phyloP scores from a whole-genome alignment of 1,284 basidiomycete species.

The Ceratobasidium sp. region DNA sequence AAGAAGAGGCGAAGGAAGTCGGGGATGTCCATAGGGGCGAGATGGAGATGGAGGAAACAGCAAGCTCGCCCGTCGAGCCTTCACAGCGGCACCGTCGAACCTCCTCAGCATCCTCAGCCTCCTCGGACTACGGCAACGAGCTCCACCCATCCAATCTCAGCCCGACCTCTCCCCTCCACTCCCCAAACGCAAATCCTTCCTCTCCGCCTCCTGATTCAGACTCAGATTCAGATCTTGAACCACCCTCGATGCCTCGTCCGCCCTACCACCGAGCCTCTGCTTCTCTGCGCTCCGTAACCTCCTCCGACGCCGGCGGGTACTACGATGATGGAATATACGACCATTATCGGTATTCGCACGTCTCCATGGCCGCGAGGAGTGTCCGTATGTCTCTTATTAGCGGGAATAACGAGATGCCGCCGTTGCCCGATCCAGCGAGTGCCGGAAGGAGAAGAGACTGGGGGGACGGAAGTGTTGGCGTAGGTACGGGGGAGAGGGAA shows the following conservation, averaged over 20 bases:
- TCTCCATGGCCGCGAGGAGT: conserved; percentile 61
- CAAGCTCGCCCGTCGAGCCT: not conserved
- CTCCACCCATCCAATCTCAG: not conserved
- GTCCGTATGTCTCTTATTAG: conserved; percentile 34
- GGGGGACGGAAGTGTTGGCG: not conserved
- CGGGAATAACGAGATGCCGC: conserved; percentile 24
- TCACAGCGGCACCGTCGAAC: not conserved
- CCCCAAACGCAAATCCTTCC: not conserved
- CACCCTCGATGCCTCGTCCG: conserved; percentile 38
- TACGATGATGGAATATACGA: conserved; percentile 80
- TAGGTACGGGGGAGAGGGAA: not conserved
- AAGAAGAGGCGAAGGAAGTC: not conserved
- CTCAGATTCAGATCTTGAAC: conserved; percentile 13
- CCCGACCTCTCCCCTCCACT: not conserved
- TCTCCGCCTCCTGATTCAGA: conserved; percentile 6
- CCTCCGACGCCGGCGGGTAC: conserved; percentile 60
- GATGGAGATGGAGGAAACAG: too few species aligned
- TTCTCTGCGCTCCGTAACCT: conserved; percentile 32
- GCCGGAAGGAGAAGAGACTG: not conserved
- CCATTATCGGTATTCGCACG: conserved; percentile 77
- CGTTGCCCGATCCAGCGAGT: conserved; percentile 13
- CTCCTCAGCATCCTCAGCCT: not conserved
- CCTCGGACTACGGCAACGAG: conserved; percentile 39
- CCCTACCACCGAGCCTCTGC: conserved; percentile 38
- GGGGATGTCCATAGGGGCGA: too few species aligned